phyloP scores from a whole-genome alignment of 2,329 filamentous ascomycete species.

The Chaetomiaceae sp. region DNA sequence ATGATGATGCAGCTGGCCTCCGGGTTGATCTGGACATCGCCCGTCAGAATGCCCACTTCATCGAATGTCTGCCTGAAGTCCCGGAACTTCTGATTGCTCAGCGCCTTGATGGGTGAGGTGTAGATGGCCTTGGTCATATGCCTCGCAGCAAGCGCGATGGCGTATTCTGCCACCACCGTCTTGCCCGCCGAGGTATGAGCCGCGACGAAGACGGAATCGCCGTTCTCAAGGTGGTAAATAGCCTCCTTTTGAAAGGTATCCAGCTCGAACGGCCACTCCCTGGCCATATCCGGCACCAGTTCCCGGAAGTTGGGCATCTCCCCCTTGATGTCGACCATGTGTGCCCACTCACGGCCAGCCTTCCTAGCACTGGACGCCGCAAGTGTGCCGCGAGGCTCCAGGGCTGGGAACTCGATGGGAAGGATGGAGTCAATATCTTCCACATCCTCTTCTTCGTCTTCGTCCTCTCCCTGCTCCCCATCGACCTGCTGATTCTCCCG shows the following conservation, averaged over 20 bases:
- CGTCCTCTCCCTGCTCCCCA: constrained; percentile 19
- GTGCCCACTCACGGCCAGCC: constrained; percentile 85
- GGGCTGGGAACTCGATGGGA: constrained; percentile 86
- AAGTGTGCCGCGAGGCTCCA: constrained; percentile 78
- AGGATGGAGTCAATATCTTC: constrained; percentile 79
- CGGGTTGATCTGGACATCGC: constrained; percentile 95
- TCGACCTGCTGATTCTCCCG: constrained; percentile 30
- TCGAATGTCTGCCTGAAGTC: constrained; percentile 89
- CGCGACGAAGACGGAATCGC: constrained; percentile 96
- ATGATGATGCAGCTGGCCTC: constrained; percentile 98
- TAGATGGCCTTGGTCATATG: constrained; percentile 99
- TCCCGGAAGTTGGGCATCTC: constrained; percentile 93
- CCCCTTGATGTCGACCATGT: constrained; percentile 94
- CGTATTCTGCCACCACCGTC: constrained; percentile 97
- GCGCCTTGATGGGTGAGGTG: constrained; percentile 94
- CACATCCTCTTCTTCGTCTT: constrained; percentile 42
- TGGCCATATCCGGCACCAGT: constrained; percentile 91
- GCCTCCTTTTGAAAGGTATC: constrained; percentile 99
- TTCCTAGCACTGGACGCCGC: constrained; percentile 67
- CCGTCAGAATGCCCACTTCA: constrained; percentile 93
- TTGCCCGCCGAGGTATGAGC: constrained; percentile 97
- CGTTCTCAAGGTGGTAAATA: constrained; percentile 92
- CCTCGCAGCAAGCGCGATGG: constrained; percentile 90
- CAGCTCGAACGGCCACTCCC: constrained; percentile 93
- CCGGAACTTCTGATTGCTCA: constrained; percentile 98